A percentile compares a stretch with the other conserved stretches of the same genome.
Conservation (phyloP, 1,139 yeast genomes). For the Protomyces inundatus region DNA sequence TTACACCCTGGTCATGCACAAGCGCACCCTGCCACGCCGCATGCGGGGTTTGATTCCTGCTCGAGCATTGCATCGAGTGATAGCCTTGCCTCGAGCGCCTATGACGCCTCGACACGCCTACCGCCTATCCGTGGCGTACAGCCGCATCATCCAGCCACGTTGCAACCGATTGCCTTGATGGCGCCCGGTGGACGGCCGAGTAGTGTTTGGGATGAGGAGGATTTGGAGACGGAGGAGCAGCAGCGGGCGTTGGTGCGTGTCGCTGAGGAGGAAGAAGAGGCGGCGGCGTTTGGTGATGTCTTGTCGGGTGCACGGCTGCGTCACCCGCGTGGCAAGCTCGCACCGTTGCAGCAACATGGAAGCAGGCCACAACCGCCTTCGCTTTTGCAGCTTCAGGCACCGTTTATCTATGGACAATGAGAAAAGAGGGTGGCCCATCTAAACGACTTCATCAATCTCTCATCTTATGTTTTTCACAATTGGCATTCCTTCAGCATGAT, state of each 20-base stretch:
- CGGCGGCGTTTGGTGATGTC: not conserved
- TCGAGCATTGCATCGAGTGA: conserved; percentile 16
- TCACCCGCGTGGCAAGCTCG: not conserved
- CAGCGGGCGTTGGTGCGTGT: not conserved
- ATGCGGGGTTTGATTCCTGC: conserved; percentile 8
- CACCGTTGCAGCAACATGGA: not conserved
- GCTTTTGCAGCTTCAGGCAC: not conserved
- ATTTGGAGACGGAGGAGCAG: not conserved
- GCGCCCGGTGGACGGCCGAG: not conserved
- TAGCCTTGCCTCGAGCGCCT: conserved; percentile 9
- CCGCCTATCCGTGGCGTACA: not conserved
- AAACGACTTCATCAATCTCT: no score
- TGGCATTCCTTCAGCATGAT: no score
- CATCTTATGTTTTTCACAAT: no score
- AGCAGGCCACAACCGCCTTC: not conserved
- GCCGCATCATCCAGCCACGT: not conserved
- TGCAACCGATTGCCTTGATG: no score
- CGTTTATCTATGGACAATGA: not conserved
- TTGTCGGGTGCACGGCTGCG: not conserved
- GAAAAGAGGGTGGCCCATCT: no score
- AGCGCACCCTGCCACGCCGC: not conserved
- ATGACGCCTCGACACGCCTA: not conserved
- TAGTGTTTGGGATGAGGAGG: not conserved
- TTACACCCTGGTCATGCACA: not conserved
- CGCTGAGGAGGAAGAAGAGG: not conserved